These are phyloP conservation scores for Xylaria sp. DNA, from an alignment of 495 filamentous ascomycete species.

Conservation along the genomic window DNA sequence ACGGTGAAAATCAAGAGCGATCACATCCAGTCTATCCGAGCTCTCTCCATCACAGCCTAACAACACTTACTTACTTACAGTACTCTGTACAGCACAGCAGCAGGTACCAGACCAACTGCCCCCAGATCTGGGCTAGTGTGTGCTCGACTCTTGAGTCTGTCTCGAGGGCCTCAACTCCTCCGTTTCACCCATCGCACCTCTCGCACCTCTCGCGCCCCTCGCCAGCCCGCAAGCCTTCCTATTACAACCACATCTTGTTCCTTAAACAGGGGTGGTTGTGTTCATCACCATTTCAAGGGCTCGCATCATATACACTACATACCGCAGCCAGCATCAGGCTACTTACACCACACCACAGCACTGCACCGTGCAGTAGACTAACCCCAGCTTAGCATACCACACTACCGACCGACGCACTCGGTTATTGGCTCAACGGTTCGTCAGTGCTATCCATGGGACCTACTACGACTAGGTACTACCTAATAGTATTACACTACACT, in stretches of 20 bases:
- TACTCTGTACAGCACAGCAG: no score
- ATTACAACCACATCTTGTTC: conserved; percentile 8
- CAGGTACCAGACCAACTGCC: no score
- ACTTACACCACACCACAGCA: conserved; percentile 15
- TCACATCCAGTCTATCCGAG: not conserved
- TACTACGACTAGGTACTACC: no score
- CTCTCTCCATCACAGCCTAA: not conserved
- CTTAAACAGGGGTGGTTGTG: conserved; percentile 18
- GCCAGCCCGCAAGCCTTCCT: conserved; percentile 20
- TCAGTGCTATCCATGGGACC: no score
- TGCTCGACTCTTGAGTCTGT: not conserved
- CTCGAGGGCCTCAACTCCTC: not conserved
- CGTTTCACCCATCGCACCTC: not conserved
- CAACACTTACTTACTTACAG: no score
- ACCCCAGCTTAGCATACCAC: not conserved
- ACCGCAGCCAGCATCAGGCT: not conserved
- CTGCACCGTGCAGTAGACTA: not conserved
- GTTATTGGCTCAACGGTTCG: not conserved
- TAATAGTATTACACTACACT: no score
- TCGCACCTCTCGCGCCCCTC: not conserved
- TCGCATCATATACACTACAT: no score
- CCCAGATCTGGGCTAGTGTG: not conserved
- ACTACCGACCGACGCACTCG: conserved; percentile 1
- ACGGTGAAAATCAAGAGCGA: conserved; percentile 5
- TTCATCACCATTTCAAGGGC: conserved; percentile 22